These are phyloP conservation scores for Triticum dicoccoides DNA, from an alignment of 176 grass and related monocot genomes.

Conservation along the genomic window DNA sequence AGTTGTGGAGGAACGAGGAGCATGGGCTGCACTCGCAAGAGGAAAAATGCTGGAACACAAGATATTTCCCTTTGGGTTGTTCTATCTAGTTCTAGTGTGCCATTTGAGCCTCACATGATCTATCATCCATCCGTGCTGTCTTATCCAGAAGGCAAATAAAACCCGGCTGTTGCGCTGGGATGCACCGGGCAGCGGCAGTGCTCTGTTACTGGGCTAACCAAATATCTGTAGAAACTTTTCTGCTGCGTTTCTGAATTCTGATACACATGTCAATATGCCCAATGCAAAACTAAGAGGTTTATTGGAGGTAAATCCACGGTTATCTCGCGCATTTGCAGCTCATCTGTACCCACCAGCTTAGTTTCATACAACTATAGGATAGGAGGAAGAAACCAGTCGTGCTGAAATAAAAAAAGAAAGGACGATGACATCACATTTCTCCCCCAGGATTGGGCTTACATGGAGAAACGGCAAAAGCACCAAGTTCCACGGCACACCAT, in stretches of 20 bases:
- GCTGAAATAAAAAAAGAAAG: neutral
- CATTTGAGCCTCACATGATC: neutral
- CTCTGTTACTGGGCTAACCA: neutral
- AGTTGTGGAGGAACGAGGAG: neutral
- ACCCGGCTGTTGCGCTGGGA: neutral
- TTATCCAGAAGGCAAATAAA: conserved; percentile 29
- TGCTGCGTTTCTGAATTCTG: neutral
- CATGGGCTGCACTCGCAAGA: neutral
- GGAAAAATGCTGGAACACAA: conserved; percentile 10
- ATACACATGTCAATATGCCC: neutral
- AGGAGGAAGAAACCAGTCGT: neutral
- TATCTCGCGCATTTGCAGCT: neutral
- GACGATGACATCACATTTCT: neutral
- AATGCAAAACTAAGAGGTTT: neutral
- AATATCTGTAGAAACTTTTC: neutral
- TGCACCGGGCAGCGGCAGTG: neutral
- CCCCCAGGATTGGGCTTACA: neutral
- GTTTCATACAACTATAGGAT: neutral
- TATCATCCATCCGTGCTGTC: conserved; percentile 6
- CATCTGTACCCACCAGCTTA: neutral
- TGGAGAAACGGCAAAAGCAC: neutral
- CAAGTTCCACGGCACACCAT: neutral
- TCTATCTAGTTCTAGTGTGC: conserved; percentile 15
- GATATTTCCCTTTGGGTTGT: neutral
- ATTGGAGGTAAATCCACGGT: neutral